Evolutionary conservation across 1,139 yeast genomes (phyloP).

Genomic region (Candida glucosophila): DNA sequence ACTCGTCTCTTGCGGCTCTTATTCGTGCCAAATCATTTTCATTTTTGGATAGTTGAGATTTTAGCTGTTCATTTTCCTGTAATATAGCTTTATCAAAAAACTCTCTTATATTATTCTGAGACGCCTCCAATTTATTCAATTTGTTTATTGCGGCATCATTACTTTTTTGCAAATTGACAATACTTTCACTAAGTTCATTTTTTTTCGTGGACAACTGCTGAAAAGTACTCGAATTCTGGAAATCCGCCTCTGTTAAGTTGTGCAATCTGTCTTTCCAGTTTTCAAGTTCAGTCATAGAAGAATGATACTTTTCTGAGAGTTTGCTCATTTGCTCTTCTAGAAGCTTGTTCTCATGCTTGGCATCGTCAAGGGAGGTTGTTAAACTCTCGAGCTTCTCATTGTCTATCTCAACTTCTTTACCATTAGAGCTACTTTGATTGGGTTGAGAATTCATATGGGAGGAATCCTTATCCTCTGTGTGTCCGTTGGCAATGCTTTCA

Average conservation of each 20-base stretch:
- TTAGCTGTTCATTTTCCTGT: constrained; percentile 33
- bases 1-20: constrained; percentile 75
- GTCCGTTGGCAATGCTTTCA: constrained; percentile 13
- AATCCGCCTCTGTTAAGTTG: constrained; percentile 31
- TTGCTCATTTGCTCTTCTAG: constrained; percentile 24
- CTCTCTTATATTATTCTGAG: constrained; percentile 23
- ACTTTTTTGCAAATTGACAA: constrained; percentile 26
- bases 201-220: constrained; percentile 24
- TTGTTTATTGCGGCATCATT: constrained; percentile 23
- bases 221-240: constrained; percentile 21
- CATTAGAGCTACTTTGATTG: constrained; percentile 5
- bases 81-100: constrained; percentile 30
- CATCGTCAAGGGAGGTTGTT: constrained; percentile 17
- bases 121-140: constrained; percentile 27
- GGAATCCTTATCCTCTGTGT: constrained; percentile 6
- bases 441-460: too few relatives aligned
- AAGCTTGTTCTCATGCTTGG: constrained; percentile 22
- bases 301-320: constrained; percentile 13
- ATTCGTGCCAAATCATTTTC: constrained; percentile 76
- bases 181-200: constrained; percentile 26
- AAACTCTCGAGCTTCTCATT: constrained; percentile 14
- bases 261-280: constrained; percentile 22
- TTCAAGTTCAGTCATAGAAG: constrained; percentile 11
- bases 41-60: constrained; percentile 38
- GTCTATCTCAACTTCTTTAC: constrained; percentile 5